phyloP scores from a whole-genome alignment of 768 basidiomycete genomes.

The Coprinopsis sp. region DNA sequence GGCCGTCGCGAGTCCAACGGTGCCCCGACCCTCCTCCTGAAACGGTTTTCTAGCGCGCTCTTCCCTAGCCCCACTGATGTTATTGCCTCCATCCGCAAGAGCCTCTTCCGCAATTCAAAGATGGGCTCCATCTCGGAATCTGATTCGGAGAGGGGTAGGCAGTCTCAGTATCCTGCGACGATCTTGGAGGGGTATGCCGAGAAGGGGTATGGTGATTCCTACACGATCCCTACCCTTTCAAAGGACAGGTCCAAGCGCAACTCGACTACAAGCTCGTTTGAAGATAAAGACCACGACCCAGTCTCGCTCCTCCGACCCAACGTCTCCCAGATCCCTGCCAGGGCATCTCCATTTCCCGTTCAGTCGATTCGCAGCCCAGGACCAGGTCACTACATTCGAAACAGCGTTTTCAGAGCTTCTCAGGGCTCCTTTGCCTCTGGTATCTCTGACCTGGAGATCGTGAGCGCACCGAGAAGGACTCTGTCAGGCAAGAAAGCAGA shows the following conservation, averaged over 20 bases:
- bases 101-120: slow-evolving; percentile 6
- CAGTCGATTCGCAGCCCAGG: neutral
- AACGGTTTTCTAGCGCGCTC: slow-evolving; percentile 50
- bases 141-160: neutral
- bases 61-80: slow-evolving; percentile 33
- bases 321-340: neutral
- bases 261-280: too few relatives aligned
- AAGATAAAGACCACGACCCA: too few relatives aligned
- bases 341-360: too few relatives aligned
- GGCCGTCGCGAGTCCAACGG: slow-evolving; percentile 33
- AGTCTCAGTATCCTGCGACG: neutral
- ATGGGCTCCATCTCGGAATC: neutral
- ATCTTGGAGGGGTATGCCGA: too few relatives aligned
- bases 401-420: too few relatives aligned
- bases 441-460: slow-evolving; percentile 19
- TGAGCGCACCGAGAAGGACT: slow-evolving; percentile 21
- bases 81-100: slow-evolving; percentile 19
- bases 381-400: slow-evolving; percentile 10
- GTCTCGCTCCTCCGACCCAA: neutral
- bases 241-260: too few relatives aligned
- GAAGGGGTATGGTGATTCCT: too few relatives aligned
- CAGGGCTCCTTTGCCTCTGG: slow-evolving; percentile 5
- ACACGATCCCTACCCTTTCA: too few relatives aligned
- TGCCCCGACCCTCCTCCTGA: slow-evolving; percentile 48
- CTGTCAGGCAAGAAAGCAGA: slow-evolving; percentile 21